Conservation (phyloP, 140 eudicot species). For the Anethum foeniculum region DNA sequence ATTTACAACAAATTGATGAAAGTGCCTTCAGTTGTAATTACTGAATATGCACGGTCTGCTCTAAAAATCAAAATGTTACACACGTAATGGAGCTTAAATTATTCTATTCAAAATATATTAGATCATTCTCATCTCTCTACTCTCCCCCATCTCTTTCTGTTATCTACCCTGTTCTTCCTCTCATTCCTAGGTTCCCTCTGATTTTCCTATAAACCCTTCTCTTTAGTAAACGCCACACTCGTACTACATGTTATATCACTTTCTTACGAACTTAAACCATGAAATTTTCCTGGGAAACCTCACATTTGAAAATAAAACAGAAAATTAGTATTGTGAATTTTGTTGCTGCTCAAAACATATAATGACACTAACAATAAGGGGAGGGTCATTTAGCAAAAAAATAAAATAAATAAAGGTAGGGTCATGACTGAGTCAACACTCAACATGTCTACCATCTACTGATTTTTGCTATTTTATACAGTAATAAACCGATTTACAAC, state of each 20-base stretch:
- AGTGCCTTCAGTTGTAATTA: not conserved
- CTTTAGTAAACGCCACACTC: not conserved
- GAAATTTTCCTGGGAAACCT: not conserved
- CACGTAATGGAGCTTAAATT: not conserved
- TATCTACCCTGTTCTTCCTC: not conserved
- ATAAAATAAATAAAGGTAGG: not conserved
- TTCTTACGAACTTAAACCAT: not conserved
- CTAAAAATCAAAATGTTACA: not conserved
- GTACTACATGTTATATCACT: not conserved
- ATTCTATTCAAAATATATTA: not conserved
- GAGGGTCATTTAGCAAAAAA: not conserved
- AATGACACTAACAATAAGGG: not conserved
- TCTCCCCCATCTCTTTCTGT: not conserved
- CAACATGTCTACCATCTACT: not conserved
- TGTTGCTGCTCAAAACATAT: not conserved
- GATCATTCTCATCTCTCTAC: not conserved
- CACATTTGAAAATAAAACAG: not conserved
- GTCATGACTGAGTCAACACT: not conserved
- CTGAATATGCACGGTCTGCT: not conserved
- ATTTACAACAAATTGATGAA: not conserved
- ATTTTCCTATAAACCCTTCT: not conserved
- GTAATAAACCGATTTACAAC: not conserved
- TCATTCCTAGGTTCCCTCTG: not conserved
- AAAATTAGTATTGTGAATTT: not conserved
- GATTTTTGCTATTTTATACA: not conserved